Evolutionary conservation across 306 rosid genomes (phyloP), one percentile per base, ranked within the genome.

Genomic region (Urtica urens): DNA sequence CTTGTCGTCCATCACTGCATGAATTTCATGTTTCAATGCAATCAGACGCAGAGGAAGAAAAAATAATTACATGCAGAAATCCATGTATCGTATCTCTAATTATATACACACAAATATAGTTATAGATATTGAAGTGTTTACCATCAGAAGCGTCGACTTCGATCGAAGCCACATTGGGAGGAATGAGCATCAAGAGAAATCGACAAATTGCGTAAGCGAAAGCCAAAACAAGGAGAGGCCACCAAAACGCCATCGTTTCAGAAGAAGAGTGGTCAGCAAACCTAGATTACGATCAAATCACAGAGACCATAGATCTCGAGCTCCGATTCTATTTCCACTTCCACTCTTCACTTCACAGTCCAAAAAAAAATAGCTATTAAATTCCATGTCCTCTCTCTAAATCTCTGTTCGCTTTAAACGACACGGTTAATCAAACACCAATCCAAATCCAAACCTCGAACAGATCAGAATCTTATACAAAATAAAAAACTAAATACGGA

Each of bases 141-240:
- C 99, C 95, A 25, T 82, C 99, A 46, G 94, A 90, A 35, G 81
- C 70, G 39, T 90, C 94, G 51, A 90, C 94, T 7, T 90, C 83
- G 46, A 85, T 79, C 40, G 95, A 79, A 55, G 95, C 94, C 63
- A 90, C 83, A 53, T 82, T 90, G 17, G 78, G 87, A 67, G 99
- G 96, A 69, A 85, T 90, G 60, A 90, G 99, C 65, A 75, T 55
- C 55, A 85, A 69, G 43, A 90, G 96, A 67, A 90, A 69, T 64
- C 78, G 75, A 56, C 94, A 75, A 62, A 90, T 60, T 53, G 70
- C 94, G 75, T 79, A 85, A 55, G 96, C 83, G 50, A 85, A 39
- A 12, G 70, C 94, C 6, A 90, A 60, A 59, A 90, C 93, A 41
- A 90, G 7, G 47, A 82, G 50, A 25, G 86, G 73, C 99, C 96